Evolutionary conservation across 257 asterid genomes (phyloP).

Genomic region (Plantago major): DNA sequence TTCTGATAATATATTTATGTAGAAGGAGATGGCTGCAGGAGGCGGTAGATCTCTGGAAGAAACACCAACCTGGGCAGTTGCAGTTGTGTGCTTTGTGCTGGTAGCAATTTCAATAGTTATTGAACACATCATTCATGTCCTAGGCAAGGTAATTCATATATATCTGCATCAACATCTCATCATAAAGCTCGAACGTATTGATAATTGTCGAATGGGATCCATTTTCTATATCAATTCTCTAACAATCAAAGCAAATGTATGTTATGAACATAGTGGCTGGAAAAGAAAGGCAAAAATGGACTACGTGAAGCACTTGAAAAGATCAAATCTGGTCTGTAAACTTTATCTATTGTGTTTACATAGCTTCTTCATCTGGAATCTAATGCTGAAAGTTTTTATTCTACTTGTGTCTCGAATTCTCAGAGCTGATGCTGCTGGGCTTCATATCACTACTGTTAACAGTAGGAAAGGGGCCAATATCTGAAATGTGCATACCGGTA

Average conservation of each 20-base stretch:
- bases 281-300: slow-evolving; percentile 36
- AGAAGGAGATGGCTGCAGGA: slow-evolving; percentile 29
- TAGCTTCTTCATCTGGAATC: too few species aligned
- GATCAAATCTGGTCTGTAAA: slow-evolving; percentile 47
- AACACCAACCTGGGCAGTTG: slow-evolving; percentile 67
- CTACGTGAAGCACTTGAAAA: slow-evolving; percentile 59
- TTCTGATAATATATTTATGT: not conserved
- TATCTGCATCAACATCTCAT: too few species aligned
- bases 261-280: slow-evolving; percentile 32
- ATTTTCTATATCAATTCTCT: not conserved
- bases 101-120: slow-evolving; percentile 40
- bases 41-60: slow-evolving; percentile 41
- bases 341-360: too few species aligned
- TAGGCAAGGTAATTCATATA: slow-evolving; percentile 40
- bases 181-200: not conserved
- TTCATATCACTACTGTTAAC: slow-evolving; percentile 60
- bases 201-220: not conserved
- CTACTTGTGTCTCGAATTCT: not conserved
- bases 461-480: slow-evolving; percentile 42
- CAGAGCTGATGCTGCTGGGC: slow-evolving; percentile 71
- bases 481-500: slow-evolving; percentile 46
- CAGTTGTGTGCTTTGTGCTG: slow-evolving; percentile 48
- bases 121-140: slow-evolving; percentile 37
- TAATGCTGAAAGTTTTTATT: too few species aligned
- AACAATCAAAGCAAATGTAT: too few species aligned